Percentiles rank a stretch among this genome's conserved stretches.
These are phyloP conservation scores for Xylariaceae sp. DNA, from an alignment of 2,329 filamentous ascomycete species.

Conservation along the genomic window DNA sequence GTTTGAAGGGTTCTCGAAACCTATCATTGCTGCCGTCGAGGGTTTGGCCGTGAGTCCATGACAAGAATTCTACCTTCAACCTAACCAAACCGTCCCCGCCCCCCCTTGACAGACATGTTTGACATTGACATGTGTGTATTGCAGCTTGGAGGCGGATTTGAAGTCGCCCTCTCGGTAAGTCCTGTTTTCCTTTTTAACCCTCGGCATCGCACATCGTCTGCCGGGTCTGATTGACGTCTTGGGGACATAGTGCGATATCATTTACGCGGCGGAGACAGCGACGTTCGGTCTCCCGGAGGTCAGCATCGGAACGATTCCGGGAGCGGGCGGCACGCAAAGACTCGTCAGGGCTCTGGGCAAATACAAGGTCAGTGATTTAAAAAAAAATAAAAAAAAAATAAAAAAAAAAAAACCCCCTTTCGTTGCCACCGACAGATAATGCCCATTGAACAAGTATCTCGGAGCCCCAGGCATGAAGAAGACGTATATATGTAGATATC, in stretches of 20 bases:
- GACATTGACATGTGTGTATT: not conserved
- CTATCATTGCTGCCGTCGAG: slow-evolving; percentile 44
- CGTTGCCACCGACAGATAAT: no score
- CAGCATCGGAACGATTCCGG: slow-evolving; percentile 85
- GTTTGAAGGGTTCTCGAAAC: slow-evolving; percentile 38
- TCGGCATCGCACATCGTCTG: not conserved
- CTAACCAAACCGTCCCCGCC: not conserved
- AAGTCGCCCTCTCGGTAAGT: slow-evolving; percentile 42
- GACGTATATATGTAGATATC: not conserved
- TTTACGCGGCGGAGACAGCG: slow-evolving; percentile 72
- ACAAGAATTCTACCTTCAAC: not conserved
- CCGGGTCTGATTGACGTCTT: not conserved
- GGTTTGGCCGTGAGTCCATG: slow-evolving; percentile 42
- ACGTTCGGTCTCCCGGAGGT: slow-evolving; percentile 95
- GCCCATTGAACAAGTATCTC: no score
- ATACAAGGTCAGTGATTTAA: slow-evolving; percentile 26
- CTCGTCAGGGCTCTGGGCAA: slow-evolving; percentile 34
- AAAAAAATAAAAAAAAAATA: not conserved
- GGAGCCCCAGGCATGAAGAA: no score
- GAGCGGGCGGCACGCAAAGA: slow-evolving; percentile 76
- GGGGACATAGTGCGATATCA: slow-evolving; percentile 34
- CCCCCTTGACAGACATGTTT: no score
- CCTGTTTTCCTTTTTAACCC: slow-evolving; percentile 1
- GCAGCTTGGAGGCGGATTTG: slow-evolving; percentile 46
- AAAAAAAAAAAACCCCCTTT: no score